Evolutionary conservation across 2,329 filamentous ascomycete species (phyloP).

Genomic region (Colletotrichum cordylinicola): DNA sequence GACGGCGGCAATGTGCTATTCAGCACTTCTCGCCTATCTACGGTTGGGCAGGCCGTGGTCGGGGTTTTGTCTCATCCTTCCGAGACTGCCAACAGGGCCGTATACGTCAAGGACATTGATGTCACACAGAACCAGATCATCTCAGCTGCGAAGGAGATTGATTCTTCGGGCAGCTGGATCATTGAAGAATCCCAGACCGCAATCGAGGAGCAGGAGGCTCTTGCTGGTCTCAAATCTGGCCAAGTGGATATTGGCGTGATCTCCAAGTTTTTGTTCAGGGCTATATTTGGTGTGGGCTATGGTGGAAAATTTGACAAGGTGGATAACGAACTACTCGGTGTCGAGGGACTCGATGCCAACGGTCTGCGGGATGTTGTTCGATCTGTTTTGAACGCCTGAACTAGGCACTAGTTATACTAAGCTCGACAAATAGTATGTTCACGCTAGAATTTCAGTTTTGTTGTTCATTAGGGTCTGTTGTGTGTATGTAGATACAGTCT

Average conservation of each 20-base stretch:
- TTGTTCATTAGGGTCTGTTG: background rate
- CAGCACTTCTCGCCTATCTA: background rate
- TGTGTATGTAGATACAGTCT: too few species aligned
- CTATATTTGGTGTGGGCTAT: background rate
- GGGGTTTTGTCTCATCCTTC: background rate
- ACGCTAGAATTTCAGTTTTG: background rate
- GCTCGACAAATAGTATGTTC: background rate
- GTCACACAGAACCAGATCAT: background rate
- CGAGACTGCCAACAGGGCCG: background rate
- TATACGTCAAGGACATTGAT: background rate
- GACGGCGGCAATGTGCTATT: background rate
- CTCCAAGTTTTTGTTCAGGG: background rate
- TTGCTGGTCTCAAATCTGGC: background rate
- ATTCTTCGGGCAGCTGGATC: background rate
- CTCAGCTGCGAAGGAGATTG: background rate
- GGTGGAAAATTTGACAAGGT: background rate
- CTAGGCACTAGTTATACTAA: background rate
- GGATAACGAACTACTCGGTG: background rate
- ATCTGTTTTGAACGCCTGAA: background rate
- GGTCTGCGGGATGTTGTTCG: background rate
- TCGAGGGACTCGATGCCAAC: background rate
- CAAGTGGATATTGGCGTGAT: background rate
- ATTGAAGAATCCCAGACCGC: background rate
- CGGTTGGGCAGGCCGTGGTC: background rate
- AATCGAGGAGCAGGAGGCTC: background rate